Base-by-base conservation (phyloP, 1,284 basidiomycete genomes). In the Cryptococcus maquisensis region DNA sequence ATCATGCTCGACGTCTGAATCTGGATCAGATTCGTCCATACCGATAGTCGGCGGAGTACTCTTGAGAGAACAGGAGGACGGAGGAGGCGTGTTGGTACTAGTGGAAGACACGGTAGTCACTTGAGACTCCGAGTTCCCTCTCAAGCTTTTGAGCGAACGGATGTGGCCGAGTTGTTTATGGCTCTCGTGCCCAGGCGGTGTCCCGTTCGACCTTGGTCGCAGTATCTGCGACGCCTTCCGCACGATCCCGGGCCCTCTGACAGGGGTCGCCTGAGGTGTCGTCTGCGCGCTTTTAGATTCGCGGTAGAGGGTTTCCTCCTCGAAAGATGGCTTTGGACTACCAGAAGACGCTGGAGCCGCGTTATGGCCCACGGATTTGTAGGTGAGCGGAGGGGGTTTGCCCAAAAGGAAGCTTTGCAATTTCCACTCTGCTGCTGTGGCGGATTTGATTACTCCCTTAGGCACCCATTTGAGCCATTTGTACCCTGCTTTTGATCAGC, bases 391-490 rank as follows among this genome's bases (percentile, higher is more conserved):
- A 16, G 93, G 93, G 9, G 90, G 90, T 67, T 96, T 97, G 57
- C 93, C 93, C 23, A 98, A 82, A 83, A 90, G 90, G 90, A 93
- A 98, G 0, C 89, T 87, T 69, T 96, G 91, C 49, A 98, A 80
- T 72, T 87, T 90, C 93, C 93, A 98, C 67, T 98, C 95, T 0
- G 95, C 95, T 3, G 91, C 90, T 69, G 96, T 92, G 0, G 94
- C 95, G 0, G 92, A 94, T 78, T 89, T 92, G 65, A 98, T 81
- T 41, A 98, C 83, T 20, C 88, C 86, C 59, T 90, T 92, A 0
- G 95, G 95, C 1, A 98, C 87, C 71, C 94, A 98, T 72, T 93
- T 95, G 55, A 98, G 81, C 92, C 93, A 97, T 69, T 89, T 93
- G 78, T 96, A 98, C 18, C 88, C 87, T 67, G 82, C 84, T 86